Evolutionary conservation across 2,329 filamentous ascomycete genomes (phyloP).

Genomic region (Aurifilum marmelostoma): DNA sequence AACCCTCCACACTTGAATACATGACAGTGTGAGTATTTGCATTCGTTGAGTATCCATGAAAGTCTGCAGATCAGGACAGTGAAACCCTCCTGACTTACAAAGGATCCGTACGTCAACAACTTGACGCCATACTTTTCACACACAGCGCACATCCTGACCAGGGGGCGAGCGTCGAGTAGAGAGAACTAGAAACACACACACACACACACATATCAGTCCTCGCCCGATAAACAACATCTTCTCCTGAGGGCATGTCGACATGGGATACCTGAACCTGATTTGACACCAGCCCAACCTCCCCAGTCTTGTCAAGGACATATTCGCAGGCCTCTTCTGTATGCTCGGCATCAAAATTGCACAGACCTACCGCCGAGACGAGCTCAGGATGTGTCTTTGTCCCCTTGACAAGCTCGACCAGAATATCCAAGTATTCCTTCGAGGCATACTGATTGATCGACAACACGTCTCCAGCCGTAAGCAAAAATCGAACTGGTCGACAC

Average conservation of each 20-base stretch:
- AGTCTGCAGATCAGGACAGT: no score
- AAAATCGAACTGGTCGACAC: no score
- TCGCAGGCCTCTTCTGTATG: no score
- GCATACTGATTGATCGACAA: no score
- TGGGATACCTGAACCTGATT: conserved; percentile 41
- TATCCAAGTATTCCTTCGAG: no score
- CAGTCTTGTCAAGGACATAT: no score
- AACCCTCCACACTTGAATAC: conserved; percentile 39
- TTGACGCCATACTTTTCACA: conserved; percentile 38
- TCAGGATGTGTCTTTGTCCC: no score
- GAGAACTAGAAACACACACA: conserved; percentile 40
- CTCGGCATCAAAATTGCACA: no score
- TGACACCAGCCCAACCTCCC: conserved; percentile 35
- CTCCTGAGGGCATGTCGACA: conserved; percentile 6
- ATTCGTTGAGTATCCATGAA: neutral
- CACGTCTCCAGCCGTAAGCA: no score
- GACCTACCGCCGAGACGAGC: no score
- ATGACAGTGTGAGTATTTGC: neutral
- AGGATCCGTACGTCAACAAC: conserved; percentile 40
- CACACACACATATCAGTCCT: neutral
- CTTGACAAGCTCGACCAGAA: no score
- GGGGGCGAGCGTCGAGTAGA: conserved; percentile 39
- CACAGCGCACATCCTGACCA: conserved; percentile 36
- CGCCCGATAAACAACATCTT: no score
- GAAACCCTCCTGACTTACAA: conserved; percentile 36